Conservation (phyloP, 225 moss, liverwort and hornwort genomes). For the Rhytidiadelphus loreus region DNA sequence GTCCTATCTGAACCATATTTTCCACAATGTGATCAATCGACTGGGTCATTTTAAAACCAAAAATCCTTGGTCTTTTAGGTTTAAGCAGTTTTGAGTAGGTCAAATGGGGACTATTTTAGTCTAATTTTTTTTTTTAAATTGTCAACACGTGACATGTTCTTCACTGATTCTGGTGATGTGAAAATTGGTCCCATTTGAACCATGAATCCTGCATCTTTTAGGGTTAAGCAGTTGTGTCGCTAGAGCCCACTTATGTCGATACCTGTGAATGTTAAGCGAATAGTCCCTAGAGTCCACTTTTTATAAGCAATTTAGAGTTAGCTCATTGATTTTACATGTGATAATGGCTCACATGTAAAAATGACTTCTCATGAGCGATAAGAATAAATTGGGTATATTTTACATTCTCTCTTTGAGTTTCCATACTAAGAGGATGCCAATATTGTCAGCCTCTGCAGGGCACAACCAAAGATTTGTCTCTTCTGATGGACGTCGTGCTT, state of each 20-base stretch:
- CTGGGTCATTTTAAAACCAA: not conserved
- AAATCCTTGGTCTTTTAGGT: not conserved
- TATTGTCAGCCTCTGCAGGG: constrained; percentile 3
- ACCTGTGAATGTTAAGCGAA: not conserved
- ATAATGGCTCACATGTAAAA: not conserved
- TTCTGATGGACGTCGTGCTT: constrained; percentile 19
- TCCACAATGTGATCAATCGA: not conserved
- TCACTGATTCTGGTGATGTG: not conserved
- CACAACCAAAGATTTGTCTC: not conserved
- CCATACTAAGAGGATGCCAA: not conserved
- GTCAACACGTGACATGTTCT: not conserved
- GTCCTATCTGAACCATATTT: not conserved
- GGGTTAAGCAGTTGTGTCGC: not conserved
- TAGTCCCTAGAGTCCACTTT: too few species aligned
- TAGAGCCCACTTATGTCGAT: not conserved
- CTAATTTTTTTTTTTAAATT: not conserved
- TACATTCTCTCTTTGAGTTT: not conserved
- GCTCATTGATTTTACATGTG: not conserved
- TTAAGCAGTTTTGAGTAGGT: not conserved
- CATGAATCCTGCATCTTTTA: not conserved
- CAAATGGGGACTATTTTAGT: not conserved
- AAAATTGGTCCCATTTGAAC: not conserved
- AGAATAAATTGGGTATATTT: not conserved
- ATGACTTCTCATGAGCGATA: not conserved
- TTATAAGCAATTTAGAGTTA: not conserved